Percentiles rank a stretch among this genome's conserved stretches.
phyloP scores from a whole-genome alignment of 129 eudicot genomes.

The Solidago caesia region DNA sequence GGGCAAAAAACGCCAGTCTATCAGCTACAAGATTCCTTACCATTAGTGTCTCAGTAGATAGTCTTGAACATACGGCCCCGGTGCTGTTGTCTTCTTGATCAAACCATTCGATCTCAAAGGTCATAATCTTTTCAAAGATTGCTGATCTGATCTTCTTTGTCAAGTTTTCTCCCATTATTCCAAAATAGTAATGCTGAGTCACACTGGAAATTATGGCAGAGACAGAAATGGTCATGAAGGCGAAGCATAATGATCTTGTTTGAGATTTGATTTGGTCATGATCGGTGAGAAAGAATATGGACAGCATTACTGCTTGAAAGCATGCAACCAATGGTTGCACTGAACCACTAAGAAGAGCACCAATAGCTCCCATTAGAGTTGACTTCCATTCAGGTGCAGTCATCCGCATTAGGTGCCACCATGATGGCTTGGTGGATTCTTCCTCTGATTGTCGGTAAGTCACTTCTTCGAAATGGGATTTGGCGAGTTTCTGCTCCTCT shows the following conservation, averaged over 20 bases:
- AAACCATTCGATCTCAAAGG: slow-evolving; percentile 81
- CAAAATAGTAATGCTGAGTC: slow-evolving; percentile 74
- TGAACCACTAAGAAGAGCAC: slow-evolving; percentile 39
- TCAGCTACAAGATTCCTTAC: slow-evolving; percentile 38
- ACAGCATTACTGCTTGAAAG: slow-evolving; percentile 39
- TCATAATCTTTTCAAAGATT: slow-evolving; percentile 54
- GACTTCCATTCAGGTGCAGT: slow-evolving; percentile 79
- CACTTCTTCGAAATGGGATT: slow-evolving; percentile 19
- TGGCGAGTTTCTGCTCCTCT: background rate
- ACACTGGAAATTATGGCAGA: slow-evolving; percentile 24
- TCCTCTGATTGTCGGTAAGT: slow-evolving; percentile 19
- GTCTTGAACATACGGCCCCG: slow-evolving; percentile 37
- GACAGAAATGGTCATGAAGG: slow-evolving; percentile 20
- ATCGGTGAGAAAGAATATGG: slow-evolving; percentile 47
- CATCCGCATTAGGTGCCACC: slow-evolving; percentile 57
- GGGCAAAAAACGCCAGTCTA: slow-evolving; percentile 50
- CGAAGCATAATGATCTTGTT: slow-evolving; percentile 39
- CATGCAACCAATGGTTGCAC: slow-evolving; percentile 32
- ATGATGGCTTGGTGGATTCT: slow-evolving; percentile 37
- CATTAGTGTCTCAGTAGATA: slow-evolving; percentile 32
- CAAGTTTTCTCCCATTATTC: slow-evolving; percentile 72
- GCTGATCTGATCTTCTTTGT: slow-evolving; percentile 60
- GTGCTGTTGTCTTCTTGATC: slow-evolving; percentile 73
- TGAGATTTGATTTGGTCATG: slow-evolving; percentile 44
- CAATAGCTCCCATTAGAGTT: slow-evolving; percentile 44